phyloP scores from a whole-genome alignment of 2,329 filamentous ascomycete genomes.

The Metarhizium rileyi region DNA sequence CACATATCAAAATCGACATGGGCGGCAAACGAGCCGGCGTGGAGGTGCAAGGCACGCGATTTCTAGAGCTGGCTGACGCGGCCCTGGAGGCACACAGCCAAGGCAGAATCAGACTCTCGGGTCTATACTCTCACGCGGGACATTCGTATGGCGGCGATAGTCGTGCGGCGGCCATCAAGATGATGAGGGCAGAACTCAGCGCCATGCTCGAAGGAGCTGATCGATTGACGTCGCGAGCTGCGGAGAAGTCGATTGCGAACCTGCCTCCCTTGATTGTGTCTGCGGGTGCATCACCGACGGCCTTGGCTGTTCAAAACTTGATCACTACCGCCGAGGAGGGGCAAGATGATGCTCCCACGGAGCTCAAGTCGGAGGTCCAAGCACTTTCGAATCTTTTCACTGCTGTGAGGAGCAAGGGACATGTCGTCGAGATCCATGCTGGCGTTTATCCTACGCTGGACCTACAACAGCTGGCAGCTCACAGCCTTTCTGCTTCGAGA shows the following conservation, averaged over 20 bases:
- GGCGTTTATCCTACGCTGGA: constrained; percentile 70
- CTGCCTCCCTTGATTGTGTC: constrained; percentile 36
- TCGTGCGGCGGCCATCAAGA: constrained; percentile 19
- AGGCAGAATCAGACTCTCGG: constrained; percentile 37
- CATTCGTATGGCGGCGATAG: constrained; percentile 51
- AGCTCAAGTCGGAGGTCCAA: constrained; percentile 11
- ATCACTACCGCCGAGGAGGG: constrained; percentile 6
- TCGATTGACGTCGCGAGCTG: constrained; percentile 10
- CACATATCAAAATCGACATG: constrained; percentile 68
- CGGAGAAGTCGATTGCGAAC: constrained; percentile 7
- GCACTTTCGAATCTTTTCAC: constrained; percentile 13
- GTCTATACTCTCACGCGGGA: constrained; percentile 66
- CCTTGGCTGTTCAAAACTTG: constrained; percentile 24
- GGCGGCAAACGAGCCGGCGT: constrained; percentile 64
- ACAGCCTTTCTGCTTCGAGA: constrained; percentile 36
- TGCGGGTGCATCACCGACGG: constrained; percentile 69
- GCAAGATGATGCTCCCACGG: constrained; percentile 6
- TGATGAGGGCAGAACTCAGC: constrained; percentile 21
- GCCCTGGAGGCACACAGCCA: constrained; percentile 16
- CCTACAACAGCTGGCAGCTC: constrained; percentile 68
- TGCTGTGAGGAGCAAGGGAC: constrained; percentile 24
- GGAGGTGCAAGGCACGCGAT: constrained; percentile 33
- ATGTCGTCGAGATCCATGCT: constrained; percentile 60
- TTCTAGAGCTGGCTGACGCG: constrained; percentile 36
- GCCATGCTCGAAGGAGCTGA: constrained; percentile 18